Base-by-base conservation (phyloP, 2,329 filamentous ascomycete genomes). In the Bisporella sp. region DNA sequence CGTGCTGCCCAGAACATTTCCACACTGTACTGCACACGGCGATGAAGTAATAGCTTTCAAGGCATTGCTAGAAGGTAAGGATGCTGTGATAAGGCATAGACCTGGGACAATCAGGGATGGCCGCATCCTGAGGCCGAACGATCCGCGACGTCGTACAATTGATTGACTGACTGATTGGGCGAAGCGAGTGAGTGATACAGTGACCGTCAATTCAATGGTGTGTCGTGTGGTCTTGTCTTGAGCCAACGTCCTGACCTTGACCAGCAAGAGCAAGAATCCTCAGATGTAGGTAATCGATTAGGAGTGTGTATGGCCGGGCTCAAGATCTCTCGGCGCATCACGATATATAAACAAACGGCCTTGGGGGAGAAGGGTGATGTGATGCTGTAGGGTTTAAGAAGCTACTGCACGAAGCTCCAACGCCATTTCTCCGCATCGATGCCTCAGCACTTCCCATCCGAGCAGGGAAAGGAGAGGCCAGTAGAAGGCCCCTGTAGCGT, bases 11-110 rank as follows among this genome's bases (percentile, higher is more conserved):
- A 64, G 52, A 21, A 55, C 53, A 49, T 65, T 65, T 5, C 63
- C 63, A 44, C 63, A 65, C 28, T 59, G 55, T 3, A 53, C 28
- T 3, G 63, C 61, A 50, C 63, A 65, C 46, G 59, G 59, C 13
- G 63, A 64, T 29, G 49, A 30, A 6, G 52, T 28, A 2, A 60
- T 42, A 29, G 59, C 56, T 41, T 58, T 48, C 29, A 64, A 47
- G 21, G 60, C 62, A 39, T 21, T 49, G 40, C 41, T 51, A 5
- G 56, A 41, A 11, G 54, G 43, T n/a, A 50, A 41, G 30, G 59
- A 58, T 9, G 54, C 47, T 8, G 56, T 54, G 33, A 59, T 40
- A 31, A 62, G 53, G 43, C 55, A 48, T 35, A 63, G 56, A n/a
- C 49, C 37, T 28, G 54, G 41, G 29, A 51, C 31, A 5, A 49